Evolutionary conservation across 2,329 filamentous ascomycete genomes (phyloP), one percentile per base, ranked within the genome.

Genomic region (Myotisia sp.): DNA sequence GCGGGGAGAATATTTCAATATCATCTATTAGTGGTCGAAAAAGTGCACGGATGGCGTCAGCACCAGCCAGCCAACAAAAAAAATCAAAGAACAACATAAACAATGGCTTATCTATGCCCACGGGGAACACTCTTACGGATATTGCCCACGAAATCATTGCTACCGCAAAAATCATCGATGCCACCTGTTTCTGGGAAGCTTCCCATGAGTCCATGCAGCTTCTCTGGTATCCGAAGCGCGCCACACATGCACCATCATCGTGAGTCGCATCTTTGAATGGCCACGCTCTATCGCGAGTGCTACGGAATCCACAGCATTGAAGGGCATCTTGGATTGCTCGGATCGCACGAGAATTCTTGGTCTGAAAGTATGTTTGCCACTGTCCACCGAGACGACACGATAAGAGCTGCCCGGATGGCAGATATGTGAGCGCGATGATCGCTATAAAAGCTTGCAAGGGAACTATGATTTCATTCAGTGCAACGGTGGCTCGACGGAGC

Each of bases 301-400:
- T 41, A 26, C 38, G 39, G 9, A 38, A 30, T 18, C 38, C 38
- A 22, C 38, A 41, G 31, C 38, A 41, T 26, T 39, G 29, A 19
- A 41, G 19, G 6, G 19, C 23, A 32, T 41, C 38, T 23, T 41
- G 38, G 13, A 41, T 41, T 16, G 35, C 17, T n/a, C 36, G 29
- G 21, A 38, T 41, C n/a, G 36, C 38, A n/a, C 30, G 31, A 9
- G 26, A 26, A 20, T 41, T 38, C 16, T 38, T 41, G 17, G 22
- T 16, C 5, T 33, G 37, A 18, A 34, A 41, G 12, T 24, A 41
- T 7, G 17, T 16, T 20, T 41, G 38, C 38, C 36, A 41, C 39
- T 41, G 38, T 16, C 23, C 22, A 8, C 36, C 36, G 21, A 41
- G 37, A 12, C 37, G 38, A 17, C 38, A 41, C 16, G 30, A 35